These are phyloP conservation scores for Dioscorea alata DNA, from an alignment of 106 monocot genomes.

Conservation along the genomic window DNA sequence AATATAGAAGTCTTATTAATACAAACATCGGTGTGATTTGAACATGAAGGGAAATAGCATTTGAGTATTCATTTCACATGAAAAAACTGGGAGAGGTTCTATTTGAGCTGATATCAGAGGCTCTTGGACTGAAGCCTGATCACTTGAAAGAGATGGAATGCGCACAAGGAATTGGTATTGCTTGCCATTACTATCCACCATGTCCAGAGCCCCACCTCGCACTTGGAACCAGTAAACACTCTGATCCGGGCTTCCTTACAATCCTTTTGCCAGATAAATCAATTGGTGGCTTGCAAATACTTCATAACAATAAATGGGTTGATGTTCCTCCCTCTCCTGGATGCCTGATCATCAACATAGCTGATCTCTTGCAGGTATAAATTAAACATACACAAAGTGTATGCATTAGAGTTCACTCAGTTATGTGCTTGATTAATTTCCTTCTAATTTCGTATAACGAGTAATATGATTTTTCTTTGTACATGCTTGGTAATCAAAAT, in stretches of 20 bases:
- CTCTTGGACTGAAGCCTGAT: slow-evolving; percentile 39
- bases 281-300: slow-evolving; percentile 62
- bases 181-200: slow-evolving; percentile 65
- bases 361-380: slow-evolving; percentile 64
- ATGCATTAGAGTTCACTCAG: too few species aligned
- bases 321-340: slow-evolving; percentile 37
- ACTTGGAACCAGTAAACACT: slow-evolving; percentile 50
- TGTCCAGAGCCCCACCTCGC: slow-evolving; percentile 71
- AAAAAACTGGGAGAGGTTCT: slow-evolving; percentile 20
- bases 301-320: slow-evolving; percentile 41
- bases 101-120: slow-evolving; percentile 50
- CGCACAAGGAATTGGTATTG: slow-evolving; percentile 18
- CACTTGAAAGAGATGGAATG: slow-evolving; percentile 49
- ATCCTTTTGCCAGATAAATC: slow-evolving; percentile 61
- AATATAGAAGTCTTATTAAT: neutral
- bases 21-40: neutral
- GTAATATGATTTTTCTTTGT: too few species aligned
- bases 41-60: slow-evolving; percentile 11
- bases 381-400: too few species aligned
- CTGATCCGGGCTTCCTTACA: slow-evolving; percentile 53
- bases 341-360: slow-evolving; percentile 67
- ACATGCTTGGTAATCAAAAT: too few species aligned
- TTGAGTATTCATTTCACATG: slow-evolving; percentile 32
- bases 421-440: too few species aligned
- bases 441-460: too few species aligned